These are phyloP conservation scores for Batkoa obscura DNA, from an alignment of 371 early-diverging fungal species.

Conservation along the genomic window DNA sequence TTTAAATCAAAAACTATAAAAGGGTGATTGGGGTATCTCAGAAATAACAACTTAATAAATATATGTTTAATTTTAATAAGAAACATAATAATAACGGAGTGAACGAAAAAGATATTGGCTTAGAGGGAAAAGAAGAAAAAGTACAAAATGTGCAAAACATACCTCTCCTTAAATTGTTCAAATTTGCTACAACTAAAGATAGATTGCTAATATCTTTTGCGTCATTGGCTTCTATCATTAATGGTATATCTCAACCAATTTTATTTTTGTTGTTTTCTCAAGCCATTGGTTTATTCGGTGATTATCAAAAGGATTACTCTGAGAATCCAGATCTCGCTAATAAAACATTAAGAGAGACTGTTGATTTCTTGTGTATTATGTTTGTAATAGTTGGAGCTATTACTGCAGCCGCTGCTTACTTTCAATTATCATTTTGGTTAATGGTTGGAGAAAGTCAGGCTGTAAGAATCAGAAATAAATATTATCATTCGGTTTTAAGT, in stretches of 20 bases:
- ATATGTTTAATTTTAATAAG: no score
- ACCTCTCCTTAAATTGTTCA: background rate
- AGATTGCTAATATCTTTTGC: background rate
- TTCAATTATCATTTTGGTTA: constrained; percentile 21
- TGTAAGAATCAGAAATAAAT: constrained; percentile 21
- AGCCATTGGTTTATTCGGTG: constrained; percentile 4
- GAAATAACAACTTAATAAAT: no score
- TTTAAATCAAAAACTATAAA: no score
- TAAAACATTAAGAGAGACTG: constrained; percentile 50
- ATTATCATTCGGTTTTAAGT: constrained; percentile 31
- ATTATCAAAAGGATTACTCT: constrained; percentile 18
- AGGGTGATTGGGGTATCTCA: no score
- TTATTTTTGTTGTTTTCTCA: background rate
- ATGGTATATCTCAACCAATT: background rate
- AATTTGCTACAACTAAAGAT: background rate
- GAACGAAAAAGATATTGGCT: no score
- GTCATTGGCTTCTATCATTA: background rate
- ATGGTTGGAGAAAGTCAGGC: constrained; percentile 24
- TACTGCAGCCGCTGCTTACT: constrained; percentile 19
- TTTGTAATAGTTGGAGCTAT: constrained; percentile 32
- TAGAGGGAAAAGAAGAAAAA: no score
- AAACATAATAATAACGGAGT: no score
- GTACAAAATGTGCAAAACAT: background rate
- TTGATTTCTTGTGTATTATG: constrained; percentile 16
- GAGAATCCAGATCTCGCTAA: constrained; percentile 37